A percentile compares a stretch with the other conserved stretches of the same genome.
These are phyloP conservation scores for Rhipidocladum racemiflorum DNA, from an alignment of 176 grass and related monocot genomes.

Conservation along the genomic window DNA sequence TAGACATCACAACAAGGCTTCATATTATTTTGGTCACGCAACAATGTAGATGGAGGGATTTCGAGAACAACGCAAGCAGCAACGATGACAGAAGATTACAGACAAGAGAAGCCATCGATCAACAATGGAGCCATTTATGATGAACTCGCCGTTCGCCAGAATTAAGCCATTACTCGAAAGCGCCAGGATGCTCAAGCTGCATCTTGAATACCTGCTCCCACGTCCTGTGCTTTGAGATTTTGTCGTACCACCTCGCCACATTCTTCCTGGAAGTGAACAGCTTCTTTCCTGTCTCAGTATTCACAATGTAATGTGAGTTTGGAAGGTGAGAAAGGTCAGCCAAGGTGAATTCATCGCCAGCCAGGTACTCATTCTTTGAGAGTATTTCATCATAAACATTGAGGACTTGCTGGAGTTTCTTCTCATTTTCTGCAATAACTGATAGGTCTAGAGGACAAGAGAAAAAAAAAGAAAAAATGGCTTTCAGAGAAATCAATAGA, in stretches of 20 bases:
- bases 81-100: conserved; percentile 19
- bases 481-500: no score
- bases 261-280: conserved; percentile 70
- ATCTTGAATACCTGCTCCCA: conserved; percentile 70
- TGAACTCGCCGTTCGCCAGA: not conserved
- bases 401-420: conserved; percentile 51
- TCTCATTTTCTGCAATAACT: conserved; percentile 54
- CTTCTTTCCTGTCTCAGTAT: conserved; percentile 54
- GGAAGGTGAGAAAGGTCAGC: conserved; percentile 73
- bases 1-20: conserved; percentile 25
- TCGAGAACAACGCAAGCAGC: not conserved
- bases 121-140: conserved; percentile 14
- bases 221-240: conserved; percentile 47
- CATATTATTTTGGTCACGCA: conserved; percentile 45
- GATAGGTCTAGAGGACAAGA: no score
- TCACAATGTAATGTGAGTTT: conserved; percentile 65
- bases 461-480: no score
- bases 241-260: conserved; percentile 60
- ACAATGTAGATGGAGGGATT: not conserved
- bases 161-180: conserved; percentile 43
- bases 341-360: conserved; percentile 53
- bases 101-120: conserved; percentile 10
- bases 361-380: conserved; percentile 46
- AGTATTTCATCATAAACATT: conserved; percentile 65
- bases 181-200: conserved; percentile 60